Evolutionary conservation across 73 alveolate genomes (phyloP).

Genomic region (Stentor roeselii): DNA sequence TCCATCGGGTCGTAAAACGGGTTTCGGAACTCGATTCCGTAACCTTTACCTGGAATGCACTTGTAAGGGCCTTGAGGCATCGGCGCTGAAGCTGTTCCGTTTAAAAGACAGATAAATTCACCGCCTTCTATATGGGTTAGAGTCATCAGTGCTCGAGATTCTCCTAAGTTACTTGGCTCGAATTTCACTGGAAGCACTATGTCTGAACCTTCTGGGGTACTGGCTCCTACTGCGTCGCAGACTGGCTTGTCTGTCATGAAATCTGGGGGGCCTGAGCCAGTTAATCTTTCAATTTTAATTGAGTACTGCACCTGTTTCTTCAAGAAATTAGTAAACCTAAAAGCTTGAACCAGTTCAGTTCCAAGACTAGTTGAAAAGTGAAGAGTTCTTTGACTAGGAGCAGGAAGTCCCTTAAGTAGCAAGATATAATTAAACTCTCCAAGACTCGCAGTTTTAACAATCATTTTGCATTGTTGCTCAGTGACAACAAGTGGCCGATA

Average conservation of each 20-base stretch:
- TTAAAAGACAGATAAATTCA: conserved; percentile 90
- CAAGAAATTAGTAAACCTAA: conserved; percentile 88
- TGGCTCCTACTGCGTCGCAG: conserved; percentile 6
- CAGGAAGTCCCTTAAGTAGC: conserved; percentile 74
- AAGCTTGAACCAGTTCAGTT: conserved; percentile 90
- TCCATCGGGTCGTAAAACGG: conserved; percentile 96
- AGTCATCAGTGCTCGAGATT: conserved; percentile 89
- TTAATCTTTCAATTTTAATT: conserved; percentile 77
- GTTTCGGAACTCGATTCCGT: conserved; percentile 93
- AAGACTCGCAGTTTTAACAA: conserved; percentile 76
- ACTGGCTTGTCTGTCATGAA: conserved; percentile 15
- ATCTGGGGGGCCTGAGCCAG: conserved; percentile 31
- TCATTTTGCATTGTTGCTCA: conserved; percentile 74
- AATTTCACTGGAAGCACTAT: conserved; percentile 84
- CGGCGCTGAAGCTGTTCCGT: conserved; percentile 95
- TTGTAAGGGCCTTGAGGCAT: conserved; percentile 98
- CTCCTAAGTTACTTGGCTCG: conserved; percentile 95
- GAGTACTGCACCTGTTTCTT: conserved; percentile 93
- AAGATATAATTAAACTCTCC: conserved; percentile 76
- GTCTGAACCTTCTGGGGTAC: conserved; percentile 85
- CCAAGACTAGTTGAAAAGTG: conserved; percentile 97
- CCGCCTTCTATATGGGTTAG: conserved; percentile 94
- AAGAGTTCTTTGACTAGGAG: conserved; percentile 82
- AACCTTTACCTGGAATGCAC: conserved; percentile 92
- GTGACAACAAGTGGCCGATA: conserved; percentile 92